These are phyloP conservation scores for Fraxinus ornus DNA, from an alignment of 305 asterid species.

Conservation along the genomic window DNA sequence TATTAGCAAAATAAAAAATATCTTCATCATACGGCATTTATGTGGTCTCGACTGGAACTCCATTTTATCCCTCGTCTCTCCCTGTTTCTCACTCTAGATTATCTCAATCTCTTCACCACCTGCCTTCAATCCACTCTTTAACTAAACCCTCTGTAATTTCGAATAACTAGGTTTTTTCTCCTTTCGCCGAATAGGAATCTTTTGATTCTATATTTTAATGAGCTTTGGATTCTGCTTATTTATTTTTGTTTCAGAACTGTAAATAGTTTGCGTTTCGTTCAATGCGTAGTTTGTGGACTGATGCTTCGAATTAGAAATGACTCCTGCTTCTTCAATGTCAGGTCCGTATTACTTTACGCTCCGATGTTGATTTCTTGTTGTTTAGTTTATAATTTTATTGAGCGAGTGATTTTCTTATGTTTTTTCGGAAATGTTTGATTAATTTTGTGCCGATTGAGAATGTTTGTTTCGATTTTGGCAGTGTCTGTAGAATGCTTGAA, in stretches of 20 bases:
- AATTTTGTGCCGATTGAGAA: background rate
- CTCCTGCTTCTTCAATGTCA: conserved; percentile 74
- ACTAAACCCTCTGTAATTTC: conserved; percentile 27
- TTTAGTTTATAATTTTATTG: background rate
- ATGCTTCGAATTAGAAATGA: conserved; percentile 73
- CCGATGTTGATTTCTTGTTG: background rate
- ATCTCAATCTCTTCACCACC: conserved; percentile 39
- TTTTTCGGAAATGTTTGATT: background rate
- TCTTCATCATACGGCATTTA: background rate
- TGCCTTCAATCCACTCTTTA: conserved; percentile 39
- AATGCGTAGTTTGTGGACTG: conserved; percentile 47
- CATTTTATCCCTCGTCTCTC: background rate
- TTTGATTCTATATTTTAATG: conserved; percentile 17
- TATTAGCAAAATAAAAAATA: background rate
- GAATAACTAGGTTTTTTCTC: conserved; percentile 8
- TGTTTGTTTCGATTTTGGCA: conserved; percentile 29
- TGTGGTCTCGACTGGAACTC: conserved; percentile 12
- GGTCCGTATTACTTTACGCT: background rate
- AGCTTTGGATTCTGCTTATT: conserved; percentile 26
- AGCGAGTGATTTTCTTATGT: background rate
- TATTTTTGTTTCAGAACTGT: conserved; percentile 24
- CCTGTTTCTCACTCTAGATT: conserved; percentile 57
- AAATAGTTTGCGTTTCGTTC: conserved; percentile 22
- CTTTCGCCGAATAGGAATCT: conserved; percentile 24
- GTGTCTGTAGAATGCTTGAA: conserved; percentile 79